Evolutionary conservation across 305 asterid genomes (phyloP), one percentile per base, ranked within the genome.

Genomic region (Andrographis paniculata): DNA sequence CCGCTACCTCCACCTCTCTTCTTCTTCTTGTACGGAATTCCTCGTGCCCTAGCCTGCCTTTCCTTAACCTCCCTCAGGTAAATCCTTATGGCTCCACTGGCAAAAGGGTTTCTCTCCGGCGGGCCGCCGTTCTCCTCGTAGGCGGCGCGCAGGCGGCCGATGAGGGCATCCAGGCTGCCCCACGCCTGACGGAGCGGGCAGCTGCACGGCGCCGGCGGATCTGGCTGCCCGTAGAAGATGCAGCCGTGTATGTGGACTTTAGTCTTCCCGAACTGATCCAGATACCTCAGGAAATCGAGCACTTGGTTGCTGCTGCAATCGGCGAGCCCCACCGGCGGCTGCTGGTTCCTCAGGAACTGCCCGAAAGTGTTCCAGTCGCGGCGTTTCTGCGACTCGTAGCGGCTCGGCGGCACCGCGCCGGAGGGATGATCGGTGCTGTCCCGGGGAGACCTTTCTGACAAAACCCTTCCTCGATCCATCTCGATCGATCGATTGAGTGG

Each of bases 101-200:
- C 86, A 31, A 78, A 78, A n/a, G 86, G 86, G 52, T 78, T 74
- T 0, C 56, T 66, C 49, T 77, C 86, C 2, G 82, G 72, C 15
- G 60, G 63, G 0, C 81, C 81, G 9, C 86, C 86, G 30, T 77
- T 74, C 42, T 77, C 79, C 55, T 77, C 86, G 30, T 62, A 74
- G 1, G 82, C 86, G 11, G 86, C 79, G 6, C 86, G 58, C 14
- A 77, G 75, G 14, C 86, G 55, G 1, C 86, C 86, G 6, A 77
- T 56, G 14, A 79, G 71, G 0, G 88, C 84, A 31, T 79, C 88
- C 9, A 79, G 77, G 55, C 84, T 79, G 9, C 88, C 82, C 86
- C 86, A 77, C 1, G 86, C 86, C 63, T 77, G 86, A 1, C 74
- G 68, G 8, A 77, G 79, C 4, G 82, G 82, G 61, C 86, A 77